Evolutionary conservation across 2,329 filamentous ascomycete genomes (phyloP), one percentile per base, ranked within the genome.

Genomic region (Cordyceps fumosorosea): DNA sequence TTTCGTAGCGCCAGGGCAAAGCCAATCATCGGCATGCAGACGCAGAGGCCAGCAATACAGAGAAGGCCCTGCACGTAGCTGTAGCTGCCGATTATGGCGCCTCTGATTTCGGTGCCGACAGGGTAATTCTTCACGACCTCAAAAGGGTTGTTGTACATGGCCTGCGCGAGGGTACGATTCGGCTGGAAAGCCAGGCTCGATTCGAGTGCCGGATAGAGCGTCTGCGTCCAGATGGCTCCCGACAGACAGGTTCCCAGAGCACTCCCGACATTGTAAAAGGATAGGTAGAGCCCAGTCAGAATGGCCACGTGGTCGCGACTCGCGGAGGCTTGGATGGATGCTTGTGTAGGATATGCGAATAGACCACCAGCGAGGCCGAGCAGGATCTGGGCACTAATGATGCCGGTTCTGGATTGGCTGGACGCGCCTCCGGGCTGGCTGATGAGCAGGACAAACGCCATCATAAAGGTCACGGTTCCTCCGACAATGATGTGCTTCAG

Each of bases 401-500:
- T 76, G 2, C 84, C 84, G 0, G 77, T 74, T 48, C 81, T 74
- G 2, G 74, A 76, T 0, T 73, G 69, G 0, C 66, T 42, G 1
- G 71, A 74, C 0, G 75, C 71, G 1, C 81, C 82, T 14, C 84
- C 83, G 1, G 82, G 80, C 67, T 77, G 84, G 42, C 77, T 69
- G 62, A 85, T 84, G 5, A 87, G 74, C 5, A 86, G 72, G 2
- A 79, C 81, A 66, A 84, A 84, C 0, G 83, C 82, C 5, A 80
- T 76, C 68, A 82, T 78, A 69, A 84, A 86, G 0, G 86, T 71
- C 5, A 77, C 69, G 0, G 83, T 85, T 12, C 84, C 84, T 1
- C 75, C 74, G 7, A 87, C 74, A 56, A 87, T 85, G 68, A 87
- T 84, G 22, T 74, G 75, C 66, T 87, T 87, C 55, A 86, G 77